These are phyloP conservation scores for Globisporangium polare DNA, from an alignment of 352 stramenopile genomes.

Conservation along the genomic window DNA sequence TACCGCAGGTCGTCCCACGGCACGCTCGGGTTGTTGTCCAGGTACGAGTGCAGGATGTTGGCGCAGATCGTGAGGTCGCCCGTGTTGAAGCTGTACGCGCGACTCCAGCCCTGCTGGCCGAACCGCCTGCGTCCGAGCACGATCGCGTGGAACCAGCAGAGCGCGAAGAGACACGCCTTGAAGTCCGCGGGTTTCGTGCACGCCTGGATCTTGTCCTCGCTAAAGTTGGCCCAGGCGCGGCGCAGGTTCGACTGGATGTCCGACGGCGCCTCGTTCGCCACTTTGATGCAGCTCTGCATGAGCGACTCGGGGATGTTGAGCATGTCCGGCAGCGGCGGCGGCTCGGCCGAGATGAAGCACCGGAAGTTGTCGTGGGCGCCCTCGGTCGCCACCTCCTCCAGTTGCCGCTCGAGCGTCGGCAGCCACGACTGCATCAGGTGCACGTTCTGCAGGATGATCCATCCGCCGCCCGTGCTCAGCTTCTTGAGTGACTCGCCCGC, in stretches of 20 bases:
- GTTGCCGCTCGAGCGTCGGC: conserved; percentile 89
- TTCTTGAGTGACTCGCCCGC: conserved; percentile 90
- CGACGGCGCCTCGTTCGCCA: conserved; percentile 93
- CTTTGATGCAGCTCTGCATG: conserved; percentile 95
- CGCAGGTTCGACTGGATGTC: conserved; percentile 96
- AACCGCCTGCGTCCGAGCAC: conserved; percentile 91
- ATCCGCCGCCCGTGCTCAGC: conserved; percentile 90
- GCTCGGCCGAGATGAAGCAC: conserved; percentile 95
- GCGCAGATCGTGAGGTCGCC: conserved; percentile 94
- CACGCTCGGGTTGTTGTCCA: conserved; percentile 90
- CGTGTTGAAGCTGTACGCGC: conserved; percentile 95
- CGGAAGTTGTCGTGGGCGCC: conserved; percentile 92
- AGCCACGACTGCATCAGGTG: conserved; percentile 96
- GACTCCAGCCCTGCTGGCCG: conserved; percentile 93
- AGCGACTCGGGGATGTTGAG: conserved; percentile 96
- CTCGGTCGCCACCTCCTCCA: conserved; percentile 89
- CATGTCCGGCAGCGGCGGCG: conserved; percentile 90
- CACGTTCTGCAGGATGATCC: conserved; percentile 96
- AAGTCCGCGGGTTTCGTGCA: conserved; percentile 90
- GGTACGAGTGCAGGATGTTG: conserved; percentile 92
- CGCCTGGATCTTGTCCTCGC: conserved; percentile 83
- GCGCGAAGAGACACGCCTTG: conserved; percentile 92
- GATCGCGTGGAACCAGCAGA: conserved; percentile 97
- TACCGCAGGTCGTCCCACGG: conserved; percentile 96
- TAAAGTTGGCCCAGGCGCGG: conserved; percentile 93